phyloP scores from a whole-genome alignment of 2,329 filamentous ascomycete species.

The Colletotrichum caudatum region DNA sequence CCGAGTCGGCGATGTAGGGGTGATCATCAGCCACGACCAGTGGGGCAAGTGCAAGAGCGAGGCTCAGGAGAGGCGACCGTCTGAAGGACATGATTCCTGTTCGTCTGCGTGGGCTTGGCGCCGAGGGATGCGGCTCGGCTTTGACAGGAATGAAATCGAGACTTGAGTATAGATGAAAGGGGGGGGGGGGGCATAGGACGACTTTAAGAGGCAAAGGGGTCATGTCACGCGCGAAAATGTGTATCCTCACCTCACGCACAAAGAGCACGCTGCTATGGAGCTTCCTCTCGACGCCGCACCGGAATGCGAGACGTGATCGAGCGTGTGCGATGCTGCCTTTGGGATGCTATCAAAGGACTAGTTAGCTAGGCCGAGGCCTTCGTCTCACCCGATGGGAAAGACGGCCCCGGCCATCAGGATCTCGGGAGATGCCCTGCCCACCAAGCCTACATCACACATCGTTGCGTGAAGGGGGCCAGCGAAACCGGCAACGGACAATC shows the following conservation, averaged over 20 bases:
- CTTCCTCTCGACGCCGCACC: constrained; percentile 24
- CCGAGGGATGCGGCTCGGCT: constrained; percentile 14
- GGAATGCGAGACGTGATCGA: constrained; percentile 38
- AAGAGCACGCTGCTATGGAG: constrained; percentile 17
- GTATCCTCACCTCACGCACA: too few relatives aligned
- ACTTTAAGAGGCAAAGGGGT: background rate
- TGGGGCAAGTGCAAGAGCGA: constrained; percentile 28
- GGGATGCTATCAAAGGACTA: constrained; percentile 22
- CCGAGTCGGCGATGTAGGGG: constrained; percentile 48
- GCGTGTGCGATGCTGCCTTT: constrained; percentile 15
- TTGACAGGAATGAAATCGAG: background rate
- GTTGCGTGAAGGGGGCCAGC: constrained; percentile 2
- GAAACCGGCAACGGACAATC: constrained; percentile 19
- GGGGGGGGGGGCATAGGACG: constrained; percentile 10
- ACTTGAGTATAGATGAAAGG: background rate
- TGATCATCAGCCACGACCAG: constrained; percentile 32
- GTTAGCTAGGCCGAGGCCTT: constrained; percentile 26
- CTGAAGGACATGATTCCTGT: constrained; percentile 21
- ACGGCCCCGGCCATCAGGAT: background rate
- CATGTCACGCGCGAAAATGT: constrained; percentile 2
- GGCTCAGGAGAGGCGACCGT: constrained; percentile 45
- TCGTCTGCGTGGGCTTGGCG: constrained; percentile 13
- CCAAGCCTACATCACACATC: background rate
- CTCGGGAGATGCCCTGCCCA: background rate
- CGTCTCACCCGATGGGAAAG: constrained; percentile 13